Percentiles rank a stretch among this genome's conserved stretches.
Evolutionary conservation across 2,329 filamentous ascomycete genomes (phyloP).

Genomic region (Xylariaceae sp.): DNA sequence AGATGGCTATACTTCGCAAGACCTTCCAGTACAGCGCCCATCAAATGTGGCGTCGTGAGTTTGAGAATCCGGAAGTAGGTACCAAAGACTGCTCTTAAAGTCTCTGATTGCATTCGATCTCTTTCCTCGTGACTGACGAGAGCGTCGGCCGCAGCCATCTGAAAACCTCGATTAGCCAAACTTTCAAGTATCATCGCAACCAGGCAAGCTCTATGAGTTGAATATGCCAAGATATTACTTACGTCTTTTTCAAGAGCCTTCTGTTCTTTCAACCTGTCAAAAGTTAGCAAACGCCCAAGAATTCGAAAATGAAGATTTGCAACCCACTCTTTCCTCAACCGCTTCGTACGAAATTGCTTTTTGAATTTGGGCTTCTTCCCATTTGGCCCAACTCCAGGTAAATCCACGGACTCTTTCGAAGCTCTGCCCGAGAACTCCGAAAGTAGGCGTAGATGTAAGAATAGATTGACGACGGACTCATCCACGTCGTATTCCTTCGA

Average conservation of each 20-base stretch:
- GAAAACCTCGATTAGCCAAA: no score
- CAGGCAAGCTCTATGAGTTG: no score
- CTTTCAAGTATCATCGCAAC: no score
- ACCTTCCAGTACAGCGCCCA: constrained; percentile 80
- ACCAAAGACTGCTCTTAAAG: constrained; percentile 90
- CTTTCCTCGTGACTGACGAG: constrained; percentile 87
- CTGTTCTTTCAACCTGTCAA: constrained; percentile 62
- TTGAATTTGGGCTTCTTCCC: constrained; percentile 67
- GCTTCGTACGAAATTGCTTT: constrained; percentile 84
- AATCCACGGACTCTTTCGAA: constrained; percentile 72
- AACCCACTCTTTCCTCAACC: constrained; percentile 61
- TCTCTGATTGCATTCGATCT: constrained; percentile 92
- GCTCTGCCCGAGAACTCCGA: constrained; percentile 83
- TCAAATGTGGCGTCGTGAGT: constrained; percentile 72
- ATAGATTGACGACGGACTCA: constrained; percentile 83
- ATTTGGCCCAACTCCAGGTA: constrained; percentile 27
- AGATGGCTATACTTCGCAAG: constrained; percentile 90
- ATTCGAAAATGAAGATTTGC: not conserved
- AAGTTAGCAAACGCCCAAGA: constrained; percentile 29
- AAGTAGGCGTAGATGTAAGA: constrained; percentile 82
- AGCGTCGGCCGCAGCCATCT: constrained; percentile 89
- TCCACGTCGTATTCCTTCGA: constrained; percentile 76
- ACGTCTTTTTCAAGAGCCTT: constrained; percentile 87
- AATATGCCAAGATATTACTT: no score
- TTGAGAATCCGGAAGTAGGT: constrained; percentile 95